Evolutionary conservation across 768 basidiomycete genomes (phyloP).

Genomic region (Sistotremastrum suecicum): DNA sequence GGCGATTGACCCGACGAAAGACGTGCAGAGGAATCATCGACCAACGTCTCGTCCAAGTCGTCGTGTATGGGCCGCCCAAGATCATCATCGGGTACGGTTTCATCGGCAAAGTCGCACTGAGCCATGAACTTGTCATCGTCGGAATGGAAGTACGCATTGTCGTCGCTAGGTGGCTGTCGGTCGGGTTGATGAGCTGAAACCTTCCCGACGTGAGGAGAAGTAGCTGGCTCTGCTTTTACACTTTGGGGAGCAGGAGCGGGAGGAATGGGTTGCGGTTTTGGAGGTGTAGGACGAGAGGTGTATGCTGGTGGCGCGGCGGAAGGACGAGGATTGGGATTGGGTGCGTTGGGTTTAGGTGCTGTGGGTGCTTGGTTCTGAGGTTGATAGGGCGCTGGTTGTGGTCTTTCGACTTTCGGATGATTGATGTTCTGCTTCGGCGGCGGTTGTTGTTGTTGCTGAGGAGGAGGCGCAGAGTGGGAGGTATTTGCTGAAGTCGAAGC

Average conservation of each 20-base stretch:
- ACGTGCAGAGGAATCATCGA: conserved; percentile 6
- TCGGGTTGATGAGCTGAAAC: conserved; percentile 1
- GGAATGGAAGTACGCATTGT: conserved; percentile 36
- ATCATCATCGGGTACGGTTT: conserved; percentile 13
- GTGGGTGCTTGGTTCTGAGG: conserved; percentile 6
- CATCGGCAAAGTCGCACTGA: conserved; percentile 35
- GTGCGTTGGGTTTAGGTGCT: conserved; percentile 17
- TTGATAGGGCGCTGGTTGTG: conserved; percentile 1
- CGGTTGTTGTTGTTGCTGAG: conserved; percentile 6
- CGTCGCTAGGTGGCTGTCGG: conserved; percentile 20
- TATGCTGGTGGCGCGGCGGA: conserved; percentile 5
- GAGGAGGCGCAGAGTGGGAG: conserved; percentile 24
- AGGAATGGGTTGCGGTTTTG: conserved; percentile 5
- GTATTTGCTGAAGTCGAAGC: conserved; percentile 15
- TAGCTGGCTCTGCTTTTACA: conserved; percentile 1
- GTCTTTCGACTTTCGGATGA: conserved; percentile 5
- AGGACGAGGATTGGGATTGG: conserved; percentile 8
- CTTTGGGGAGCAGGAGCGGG: conserved; percentile 4
- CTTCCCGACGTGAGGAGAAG: not conserved
- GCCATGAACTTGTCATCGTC: conserved; percentile 60
- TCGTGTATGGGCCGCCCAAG: conserved; percentile 24
- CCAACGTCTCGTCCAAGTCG: conserved; percentile 27
- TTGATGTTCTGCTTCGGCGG: not conserved
- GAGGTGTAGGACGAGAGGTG: not conserved
- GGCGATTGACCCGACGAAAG: not conserved